Evolutionary conservation across 306 rosid species (phyloP), one percentile per base, ranked within the genome.

Genomic region (Begonia fuchsioides): DNA sequence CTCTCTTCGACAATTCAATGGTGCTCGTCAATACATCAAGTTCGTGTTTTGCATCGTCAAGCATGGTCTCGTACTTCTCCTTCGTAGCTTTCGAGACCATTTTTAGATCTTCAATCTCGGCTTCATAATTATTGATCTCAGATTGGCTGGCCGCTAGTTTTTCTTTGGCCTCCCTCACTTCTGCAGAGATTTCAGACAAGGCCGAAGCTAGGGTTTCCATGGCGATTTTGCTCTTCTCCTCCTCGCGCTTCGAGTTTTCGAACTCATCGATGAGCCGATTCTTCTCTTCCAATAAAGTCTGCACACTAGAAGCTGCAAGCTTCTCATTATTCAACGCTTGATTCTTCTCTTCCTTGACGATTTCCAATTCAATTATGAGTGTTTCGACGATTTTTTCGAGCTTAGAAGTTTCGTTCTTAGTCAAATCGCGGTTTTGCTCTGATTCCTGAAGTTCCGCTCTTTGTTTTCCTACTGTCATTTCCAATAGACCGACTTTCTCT

Each of bases 191-290:
- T 57, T 90, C 97, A 35, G 81, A 95, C 38, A 90, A 77, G 1
- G 97, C 95, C 13, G 97, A 90, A 41, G 94, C 74, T 66, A 90
- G 79, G 86, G 87, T 75, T 60, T 90, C 95, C 95, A 90, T 90
- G 15, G 97, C 97, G 71, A 62, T 79, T 52, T 84, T 90, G 73
- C 87, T 72, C 71, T 84, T 90, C 50, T 84, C 97, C 61, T 81
- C 97, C 66, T 90, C 97, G 4, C 71, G 73, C 72, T 81, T 74
- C 46, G 72, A 76, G 50, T 57, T 77, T 45, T 76, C 82, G 73
- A 90, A 68, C 65, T 90, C 92, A 63, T 75, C 73, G 10, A 63
- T 65, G 47, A 90, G 81, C 62, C 76, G 71, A 65, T 65, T 72
- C 73, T 79, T 84, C 79, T 90, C 95, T 70, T 90, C 87, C 57